Evolutionary conservation across 2,329 filamentous ascomycete species (phyloP), one percentile per base, ranked within the genome.

Genomic region (Paraphoma sp.): DNA sequence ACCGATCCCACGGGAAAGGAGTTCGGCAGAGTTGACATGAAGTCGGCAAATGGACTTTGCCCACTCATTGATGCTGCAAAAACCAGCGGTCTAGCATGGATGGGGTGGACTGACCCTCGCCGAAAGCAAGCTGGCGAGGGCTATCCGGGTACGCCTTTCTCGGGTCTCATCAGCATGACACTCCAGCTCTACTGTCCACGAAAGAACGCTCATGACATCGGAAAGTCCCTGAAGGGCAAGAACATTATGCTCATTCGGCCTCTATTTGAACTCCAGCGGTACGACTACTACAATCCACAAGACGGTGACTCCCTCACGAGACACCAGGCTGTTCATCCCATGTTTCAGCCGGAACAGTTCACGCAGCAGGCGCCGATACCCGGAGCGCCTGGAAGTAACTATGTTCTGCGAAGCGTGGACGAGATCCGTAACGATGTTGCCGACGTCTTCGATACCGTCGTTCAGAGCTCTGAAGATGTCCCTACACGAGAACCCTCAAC

Each of bases 371-470:
- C 45, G 14, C 7, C 17, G 4, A n/a, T 36, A 11, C 36, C 45
- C 16, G 51, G 45, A 29, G 30, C 30, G 9, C 28, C 44, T 3
- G 18, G 40, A 29, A 48, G 45, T 42, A 66, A 54, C 54, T 70
- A 63, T 38, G 61, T 64, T 5, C 36, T 69, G 16, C 63, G 67
- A 29, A 66, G 63, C 14, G 87, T 89, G 0, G 94, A 98, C 67
- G 93, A 98, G 76, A 89, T 97, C 56, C 89, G 90, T 9, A 88
- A 87, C 60, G 93, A 97, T 54, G 90, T 97, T 18, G 86, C 92
- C 74, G 88, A 87, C 42, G 91, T 98, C 72, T 97, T 99, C 68
- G 93, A 97, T 78, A 89, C 89, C 7, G 85, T 97, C 40, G 86
- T 88, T 28, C 88, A 88, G 66, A 87, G 84, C 9, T 63, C 67